phyloP scores from a whole-genome alignment of 169 alveolate species.

The Plasmodium coatneyi region DNA sequence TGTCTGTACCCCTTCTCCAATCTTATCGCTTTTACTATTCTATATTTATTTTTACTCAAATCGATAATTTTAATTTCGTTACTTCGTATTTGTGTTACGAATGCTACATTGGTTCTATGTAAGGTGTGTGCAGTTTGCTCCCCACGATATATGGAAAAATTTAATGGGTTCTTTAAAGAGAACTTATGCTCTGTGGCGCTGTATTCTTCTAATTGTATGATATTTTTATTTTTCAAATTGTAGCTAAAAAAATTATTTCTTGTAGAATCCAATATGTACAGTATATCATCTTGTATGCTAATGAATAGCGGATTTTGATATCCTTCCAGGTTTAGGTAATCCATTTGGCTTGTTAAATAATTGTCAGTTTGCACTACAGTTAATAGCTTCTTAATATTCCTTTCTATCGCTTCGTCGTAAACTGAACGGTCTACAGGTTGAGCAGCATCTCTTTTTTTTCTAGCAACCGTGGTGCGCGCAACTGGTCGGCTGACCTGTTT shows the following conservation, averaged over 20 bases:
- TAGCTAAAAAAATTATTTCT: conserved; percentile 49
- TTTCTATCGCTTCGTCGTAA: conserved; percentile 11
- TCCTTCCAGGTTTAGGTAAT: conserved; percentile 17
- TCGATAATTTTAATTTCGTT: conserved; percentile 72
- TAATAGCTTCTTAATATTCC: conserved; percentile 1
- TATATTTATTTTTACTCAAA: conserved; percentile 50
- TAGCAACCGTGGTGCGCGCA: background rate
- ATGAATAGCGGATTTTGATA: conserved; percentile 40
- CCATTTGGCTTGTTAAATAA: conserved; percentile 20
- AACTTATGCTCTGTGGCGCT: conserved; percentile 9
- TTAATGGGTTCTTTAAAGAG: conserved; percentile 20
- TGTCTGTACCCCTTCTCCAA: conserved; percentile 56
- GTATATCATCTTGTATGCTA: conserved; percentile 13
- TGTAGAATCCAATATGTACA: conserved; percentile 43
- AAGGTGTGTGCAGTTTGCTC: conserved; percentile 18
- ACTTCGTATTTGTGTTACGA: conserved; percentile 68
- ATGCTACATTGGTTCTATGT: conserved; percentile 48
- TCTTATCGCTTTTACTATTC: conserved; percentile 45
- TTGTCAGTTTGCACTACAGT: conserved; percentile 9
- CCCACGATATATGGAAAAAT: conserved; percentile 55
- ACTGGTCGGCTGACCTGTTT: background rate
- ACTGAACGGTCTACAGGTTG: background rate
- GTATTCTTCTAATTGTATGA: conserved; percentile 40
- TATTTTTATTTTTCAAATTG: conserved; percentile 23
- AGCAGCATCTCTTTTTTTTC: conserved; percentile 37